phyloP scores from a whole-genome alignment of 768 basidiomycete genomes.

The Cyclocybe cylindracea region DNA sequence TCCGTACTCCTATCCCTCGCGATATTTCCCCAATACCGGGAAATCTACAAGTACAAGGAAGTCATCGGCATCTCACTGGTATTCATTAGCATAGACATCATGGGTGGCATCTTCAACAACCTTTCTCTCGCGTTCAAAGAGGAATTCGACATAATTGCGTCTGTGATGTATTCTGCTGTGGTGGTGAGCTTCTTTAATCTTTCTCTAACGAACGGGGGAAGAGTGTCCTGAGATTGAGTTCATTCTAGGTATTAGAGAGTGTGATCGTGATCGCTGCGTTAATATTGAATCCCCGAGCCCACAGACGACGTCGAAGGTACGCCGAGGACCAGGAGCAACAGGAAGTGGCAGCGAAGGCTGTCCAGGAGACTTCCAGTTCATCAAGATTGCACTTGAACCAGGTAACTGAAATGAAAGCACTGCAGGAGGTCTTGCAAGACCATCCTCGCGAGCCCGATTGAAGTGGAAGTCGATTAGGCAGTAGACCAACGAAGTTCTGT shows the following conservation, averaged over 20 bases:
- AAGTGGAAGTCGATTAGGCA: too few species aligned
- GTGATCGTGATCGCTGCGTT: constrained; percentile 60
- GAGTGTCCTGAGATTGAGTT: neutral
- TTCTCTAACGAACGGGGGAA: neutral
- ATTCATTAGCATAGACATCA: constrained; percentile 71
- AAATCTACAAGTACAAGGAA: constrained; percentile 66
- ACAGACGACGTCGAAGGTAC: constrained; percentile 32
- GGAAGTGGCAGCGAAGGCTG: neutral
- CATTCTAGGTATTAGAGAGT: constrained; percentile 56
- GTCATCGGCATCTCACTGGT: constrained; percentile 68
- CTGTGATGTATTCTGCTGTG: constrained; percentile 62
- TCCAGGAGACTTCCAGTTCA: too few species aligned
- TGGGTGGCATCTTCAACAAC: constrained; percentile 71
- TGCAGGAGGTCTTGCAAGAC: too few species aligned
- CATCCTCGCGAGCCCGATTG: too few species aligned
- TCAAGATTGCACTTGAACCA: too few species aligned
- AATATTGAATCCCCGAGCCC: constrained; percentile 64
- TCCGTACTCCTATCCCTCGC: constrained; percentile 56
- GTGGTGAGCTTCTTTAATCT: constrained; percentile 40
- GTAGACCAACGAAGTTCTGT: too few species aligned
- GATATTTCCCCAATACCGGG: constrained; percentile 66
- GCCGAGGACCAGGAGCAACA: constrained; percentile 3
- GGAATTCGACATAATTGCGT: constrained; percentile 64
- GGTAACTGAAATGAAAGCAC: too few species aligned
- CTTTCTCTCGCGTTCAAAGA: constrained; percentile 69